Percentiles rank a stretch among this genome's conserved stretches.
These are phyloP conservation scores for Annulohypoxylon stygium DNA, from an alignment of 495 filamentous ascomycete genomes.

Conservation along the genomic window DNA sequence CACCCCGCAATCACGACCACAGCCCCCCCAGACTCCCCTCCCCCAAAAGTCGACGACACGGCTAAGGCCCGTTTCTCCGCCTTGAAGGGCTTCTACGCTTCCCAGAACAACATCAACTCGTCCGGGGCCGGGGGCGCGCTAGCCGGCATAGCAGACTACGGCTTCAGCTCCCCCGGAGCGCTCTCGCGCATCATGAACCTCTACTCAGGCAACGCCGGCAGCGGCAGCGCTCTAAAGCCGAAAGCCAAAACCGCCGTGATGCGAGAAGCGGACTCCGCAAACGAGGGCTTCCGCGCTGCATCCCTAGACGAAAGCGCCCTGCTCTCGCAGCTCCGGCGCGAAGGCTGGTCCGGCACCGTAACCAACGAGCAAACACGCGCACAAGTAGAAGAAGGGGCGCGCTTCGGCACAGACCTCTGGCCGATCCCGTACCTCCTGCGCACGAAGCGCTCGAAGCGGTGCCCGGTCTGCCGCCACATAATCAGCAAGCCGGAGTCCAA, in stretches of 20 bases:
- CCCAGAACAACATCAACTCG: constrained; percentile 70
- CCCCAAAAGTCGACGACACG: constrained; percentile 38
- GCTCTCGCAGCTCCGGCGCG: constrained; percentile 59
- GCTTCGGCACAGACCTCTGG: constrained; percentile 76
- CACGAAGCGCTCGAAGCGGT: constrained; percentile 94
- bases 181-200: constrained; percentile 91
- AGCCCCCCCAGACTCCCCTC: constrained; percentile 15
- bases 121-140: constrained; percentile 64
- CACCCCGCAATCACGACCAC: constrained; percentile 43
- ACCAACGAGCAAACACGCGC: constrained; percentile 52
- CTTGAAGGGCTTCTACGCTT: constrained; percentile 77
- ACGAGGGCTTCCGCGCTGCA: constrained; percentile 75
- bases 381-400: constrained; percentile 65
- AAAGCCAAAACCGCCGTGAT: constrained; percentile 76
- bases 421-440: constrained; percentile 84
- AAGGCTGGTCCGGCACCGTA: constrained; percentile 59
- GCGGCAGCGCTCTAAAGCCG: constrained; percentile 70
- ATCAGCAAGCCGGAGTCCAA: constrained; percentile 95
- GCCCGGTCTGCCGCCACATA: constrained; percentile 91
- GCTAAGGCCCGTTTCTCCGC: constrained; percentile 65
- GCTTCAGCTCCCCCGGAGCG: constrained; percentile 82
- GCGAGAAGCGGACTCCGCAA: constrained; percentile 77
- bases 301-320: constrained; percentile 64
- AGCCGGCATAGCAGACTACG: constrained; percentile 69
- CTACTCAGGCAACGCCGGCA: constrained; percentile 75